Evolutionary conservation across 768 basidiomycete genomes (phyloP).

Genomic region (Tylopilus subfusipes): DNA sequence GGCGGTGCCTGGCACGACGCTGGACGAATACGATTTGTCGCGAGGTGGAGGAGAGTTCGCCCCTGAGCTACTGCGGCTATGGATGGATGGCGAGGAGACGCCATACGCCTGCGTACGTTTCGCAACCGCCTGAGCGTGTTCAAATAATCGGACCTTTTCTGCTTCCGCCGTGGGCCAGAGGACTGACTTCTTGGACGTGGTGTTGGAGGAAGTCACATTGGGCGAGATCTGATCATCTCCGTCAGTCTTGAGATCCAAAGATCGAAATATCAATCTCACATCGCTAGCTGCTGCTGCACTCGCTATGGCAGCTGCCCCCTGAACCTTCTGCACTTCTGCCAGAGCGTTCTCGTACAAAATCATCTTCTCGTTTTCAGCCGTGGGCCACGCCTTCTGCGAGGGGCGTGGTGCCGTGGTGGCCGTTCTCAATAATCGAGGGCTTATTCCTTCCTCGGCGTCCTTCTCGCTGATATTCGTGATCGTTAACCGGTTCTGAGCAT

Average conservation of each 20-base stretch:
- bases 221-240: slow-evolving; percentile 6
- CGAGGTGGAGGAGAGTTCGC: slow-evolving; percentile 17
- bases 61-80: slow-evolving; percentile 30
- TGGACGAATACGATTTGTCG: slow-evolving; percentile 13
- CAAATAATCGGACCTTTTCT: slow-evolving; percentile 70
- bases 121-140: slow-evolving; percentile 65
- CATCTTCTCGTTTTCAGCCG: slow-evolving; percentile 47
- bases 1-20: slow-evolving; percentile 14
- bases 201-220: not conserved
- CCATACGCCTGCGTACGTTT: slow-evolving; percentile 50
- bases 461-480: slow-evolving; percentile 41
- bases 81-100: slow-evolving; percentile 22
- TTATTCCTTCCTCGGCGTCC: slow-evolving; percentile 35
- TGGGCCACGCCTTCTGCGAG: slow-evolving; percentile 20
- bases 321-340: slow-evolving; percentile 37
- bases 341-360: slow-evolving; percentile 37
- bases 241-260: slow-evolving; percentile 3
- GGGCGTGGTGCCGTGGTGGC: slow-evolving; percentile 27
- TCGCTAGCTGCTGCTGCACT: slow-evolving; percentile 26
- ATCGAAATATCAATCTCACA: slow-evolving; percentile 16
- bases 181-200: slow-evolving; percentile 14
- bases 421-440: slow-evolving; percentile 14
- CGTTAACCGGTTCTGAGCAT: slow-evolving; percentile 36
- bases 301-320: slow-evolving; percentile 31
- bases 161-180: slow-evolving; percentile 69